phyloP scores from a whole-genome alignment of 129 eudicot species.

The Helianthus tuberosus region DNA sequence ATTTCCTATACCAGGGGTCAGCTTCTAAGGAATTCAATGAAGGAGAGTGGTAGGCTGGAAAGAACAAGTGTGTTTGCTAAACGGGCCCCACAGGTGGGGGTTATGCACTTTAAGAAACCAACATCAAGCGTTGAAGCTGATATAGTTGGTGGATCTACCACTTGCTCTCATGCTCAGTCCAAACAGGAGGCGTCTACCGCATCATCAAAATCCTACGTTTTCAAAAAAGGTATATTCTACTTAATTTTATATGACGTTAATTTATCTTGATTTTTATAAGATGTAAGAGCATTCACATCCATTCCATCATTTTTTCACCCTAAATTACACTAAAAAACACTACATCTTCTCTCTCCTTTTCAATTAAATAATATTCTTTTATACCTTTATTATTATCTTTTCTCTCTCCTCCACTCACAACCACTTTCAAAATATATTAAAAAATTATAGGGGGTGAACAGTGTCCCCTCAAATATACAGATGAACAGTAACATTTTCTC shows the following conservation, averaged over 20 bases:
- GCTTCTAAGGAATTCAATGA: slow-evolving; percentile 55
- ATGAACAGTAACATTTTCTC: too few species aligned
- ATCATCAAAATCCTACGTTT: slow-evolving; percentile 69
- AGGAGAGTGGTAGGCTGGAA: slow-evolving; percentile 68
- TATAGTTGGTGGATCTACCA: slow-evolving; percentile 71
- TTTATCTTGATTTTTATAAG: neutral
- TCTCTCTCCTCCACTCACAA: too few species aligned
- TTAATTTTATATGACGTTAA: neutral
- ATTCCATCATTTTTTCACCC: too few species aligned
- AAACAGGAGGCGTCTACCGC: slow-evolving; percentile 92
- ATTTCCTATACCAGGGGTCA: slow-evolving; percentile 54
- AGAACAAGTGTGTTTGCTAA: slow-evolving; percentile 66
- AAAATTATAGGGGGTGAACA: too few species aligned
- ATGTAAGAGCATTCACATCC: too few species aligned
- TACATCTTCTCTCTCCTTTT: too few species aligned
- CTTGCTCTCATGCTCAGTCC: slow-evolving; percentile 72
- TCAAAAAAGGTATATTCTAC: slow-evolving; percentile 66
- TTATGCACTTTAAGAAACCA: slow-evolving; percentile 65
- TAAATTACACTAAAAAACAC: too few species aligned
- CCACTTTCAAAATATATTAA: too few species aligned
- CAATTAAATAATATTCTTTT: too few species aligned
- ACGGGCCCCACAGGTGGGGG: slow-evolving; percentile 55
- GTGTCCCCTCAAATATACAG: too few species aligned
- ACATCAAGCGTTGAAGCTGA: slow-evolving; percentile 95
- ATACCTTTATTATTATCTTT: too few species aligned